Conservation (phyloP, 176 grass and related monocot species). For the Panicum miliaceum region DNA sequence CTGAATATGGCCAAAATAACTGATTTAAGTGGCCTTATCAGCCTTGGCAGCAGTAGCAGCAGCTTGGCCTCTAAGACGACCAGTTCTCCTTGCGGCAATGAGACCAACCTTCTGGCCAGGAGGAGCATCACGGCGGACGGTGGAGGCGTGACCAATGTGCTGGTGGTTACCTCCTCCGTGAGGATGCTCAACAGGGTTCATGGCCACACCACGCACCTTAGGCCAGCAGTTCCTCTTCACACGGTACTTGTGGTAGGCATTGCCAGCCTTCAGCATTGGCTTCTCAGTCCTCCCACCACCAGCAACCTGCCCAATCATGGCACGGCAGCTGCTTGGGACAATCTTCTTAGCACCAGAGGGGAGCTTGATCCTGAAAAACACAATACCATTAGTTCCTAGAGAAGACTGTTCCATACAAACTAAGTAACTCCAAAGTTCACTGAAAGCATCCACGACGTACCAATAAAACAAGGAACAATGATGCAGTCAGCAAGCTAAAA, state of each 20-base stretch:
- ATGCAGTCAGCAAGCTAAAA: background rate
- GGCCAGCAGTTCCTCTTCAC: conserved; percentile 98
- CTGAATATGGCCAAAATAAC: background rate
- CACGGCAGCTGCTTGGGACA: conserved; percentile 77
- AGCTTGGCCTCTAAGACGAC: conserved; percentile 83
- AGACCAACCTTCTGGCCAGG: conserved; percentile 96
- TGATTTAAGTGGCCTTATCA: conserved; percentile 7
- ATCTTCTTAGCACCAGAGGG: conserved; percentile 95
- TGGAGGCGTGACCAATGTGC: conserved; percentile 97
- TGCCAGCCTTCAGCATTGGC: conserved; percentile 82
- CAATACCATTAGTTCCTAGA: background rate
- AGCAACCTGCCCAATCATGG: conserved; percentile 91
- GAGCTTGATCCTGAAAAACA: conserved; percentile 70
- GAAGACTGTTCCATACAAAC: no score
- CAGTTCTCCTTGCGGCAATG: conserved; percentile 93
- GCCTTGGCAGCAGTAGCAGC: conserved; percentile 16
- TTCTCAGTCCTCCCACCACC: conserved; percentile 96
- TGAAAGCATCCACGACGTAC: background rate
- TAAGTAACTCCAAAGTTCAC: background rate
- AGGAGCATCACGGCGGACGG: conserved; percentile 82
- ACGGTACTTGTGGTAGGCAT: conserved; percentile 92
- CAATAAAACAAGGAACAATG: background rate
- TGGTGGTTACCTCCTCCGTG: conserved; percentile 98
- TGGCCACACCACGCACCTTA: conserved; percentile 99
- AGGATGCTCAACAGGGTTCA: conserved; percentile 97